Percentiles rank a stretch among this genome's conserved stretches.
These are phyloP conservation scores for Pseudogymnoascus destructans DNA, from an alignment of 2,329 filamentous ascomycete species.

Conservation along the genomic window DNA sequence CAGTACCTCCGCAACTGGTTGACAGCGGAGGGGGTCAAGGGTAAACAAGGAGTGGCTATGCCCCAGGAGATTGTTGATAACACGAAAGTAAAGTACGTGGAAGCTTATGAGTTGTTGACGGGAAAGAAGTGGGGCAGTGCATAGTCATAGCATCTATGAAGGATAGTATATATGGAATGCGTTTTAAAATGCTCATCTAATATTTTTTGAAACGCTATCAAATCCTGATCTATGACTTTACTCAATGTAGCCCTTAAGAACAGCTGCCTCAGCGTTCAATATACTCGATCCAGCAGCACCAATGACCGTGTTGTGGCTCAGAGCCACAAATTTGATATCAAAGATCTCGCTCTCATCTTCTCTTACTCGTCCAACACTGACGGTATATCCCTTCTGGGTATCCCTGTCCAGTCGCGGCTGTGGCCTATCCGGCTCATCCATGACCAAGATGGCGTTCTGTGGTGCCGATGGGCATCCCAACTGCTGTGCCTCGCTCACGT, in stretches of 20 bases:
- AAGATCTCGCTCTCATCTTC: constrained; percentile 83
- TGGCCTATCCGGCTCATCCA: constrained; percentile 79
- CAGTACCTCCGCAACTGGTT: constrained; percentile 76
- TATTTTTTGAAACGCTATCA: neutral
- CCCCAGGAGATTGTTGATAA: constrained; percentile 55
- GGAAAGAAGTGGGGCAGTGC: constrained; percentile 36
- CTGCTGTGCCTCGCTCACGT: constrained; percentile 67
- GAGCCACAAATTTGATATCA: constrained; percentile 85
- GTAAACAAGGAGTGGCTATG: constrained; percentile 59
- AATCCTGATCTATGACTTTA: neutral
- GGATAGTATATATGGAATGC: neutral
- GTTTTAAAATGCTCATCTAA: constrained; percentile 1
- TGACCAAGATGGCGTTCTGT: constrained; percentile 65
- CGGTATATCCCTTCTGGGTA: constrained; percentile 72
- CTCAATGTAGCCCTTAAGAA: constrained; percentile 68
- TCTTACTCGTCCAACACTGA: constrained; percentile 75
- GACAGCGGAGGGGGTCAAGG: constrained; percentile 57
- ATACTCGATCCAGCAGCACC: constrained; percentile 94
- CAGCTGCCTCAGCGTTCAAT: constrained; percentile 82
- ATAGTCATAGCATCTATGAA: neutral
- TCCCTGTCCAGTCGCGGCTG: constrained; percentile 86
- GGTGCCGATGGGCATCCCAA: constrained; percentile 84
- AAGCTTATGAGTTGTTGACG: constrained; percentile 60
- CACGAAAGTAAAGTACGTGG: constrained; percentile 60
- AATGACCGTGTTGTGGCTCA: constrained; percentile 88